Percentiles rank a stretch among this genome's conserved stretches.
Evolutionary conservation across 2,329 filamentous ascomycete species (phyloP).

Genomic region (Magnaporthiopsis incrustans): DNA sequence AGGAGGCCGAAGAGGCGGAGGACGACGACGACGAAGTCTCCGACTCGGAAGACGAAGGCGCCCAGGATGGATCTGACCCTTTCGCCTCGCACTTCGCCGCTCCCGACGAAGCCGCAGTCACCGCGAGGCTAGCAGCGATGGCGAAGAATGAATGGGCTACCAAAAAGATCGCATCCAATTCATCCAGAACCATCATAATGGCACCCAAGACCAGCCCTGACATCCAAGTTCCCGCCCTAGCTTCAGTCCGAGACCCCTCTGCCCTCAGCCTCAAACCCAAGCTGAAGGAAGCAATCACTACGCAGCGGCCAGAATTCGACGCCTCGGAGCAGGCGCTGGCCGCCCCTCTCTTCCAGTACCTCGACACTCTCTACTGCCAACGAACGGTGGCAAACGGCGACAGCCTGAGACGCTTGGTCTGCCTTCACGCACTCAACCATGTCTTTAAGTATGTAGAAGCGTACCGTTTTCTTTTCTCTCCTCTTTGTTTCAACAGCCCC

Average conservation of each 20-base stretch:
- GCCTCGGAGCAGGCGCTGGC: constrained; percentile 57
- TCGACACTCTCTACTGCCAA: constrained; percentile 69
- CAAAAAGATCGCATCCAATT: constrained; percentile 36
- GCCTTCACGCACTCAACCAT: constrained; percentile 84
- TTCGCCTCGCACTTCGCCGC: constrained; percentile 75
- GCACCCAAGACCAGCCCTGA: constrained; percentile 33
- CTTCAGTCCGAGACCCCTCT: constrained; percentile 30
- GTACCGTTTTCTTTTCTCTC: too few relatives aligned
- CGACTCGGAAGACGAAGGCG: constrained; percentile 37
- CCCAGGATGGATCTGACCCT: constrained; percentile 50
- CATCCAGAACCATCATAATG: constrained; percentile 39
- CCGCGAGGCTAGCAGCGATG: constrained; percentile 42
- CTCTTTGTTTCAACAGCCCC: background rate
- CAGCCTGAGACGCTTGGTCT: constrained; percentile 61
- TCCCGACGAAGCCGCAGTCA: constrained; percentile 53
- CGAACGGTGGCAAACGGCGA: constrained; percentile 62
- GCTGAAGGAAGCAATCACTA: constrained; percentile 46
- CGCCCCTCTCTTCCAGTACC: constrained; percentile 71
- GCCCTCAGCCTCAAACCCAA: constrained; percentile 63
- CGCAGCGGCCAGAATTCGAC: constrained; percentile 50
- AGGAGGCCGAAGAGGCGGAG: constrained; percentile 42
- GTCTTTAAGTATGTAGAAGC: constrained; percentile 61
- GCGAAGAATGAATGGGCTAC: constrained; percentile 43
- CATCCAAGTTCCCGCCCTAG: constrained; percentile 24
- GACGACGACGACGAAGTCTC: constrained; percentile 24